phyloP scores from a whole-genome alignment of 2,329 filamentous ascomycete genomes.

The Grosmannia serpens region DNA sequence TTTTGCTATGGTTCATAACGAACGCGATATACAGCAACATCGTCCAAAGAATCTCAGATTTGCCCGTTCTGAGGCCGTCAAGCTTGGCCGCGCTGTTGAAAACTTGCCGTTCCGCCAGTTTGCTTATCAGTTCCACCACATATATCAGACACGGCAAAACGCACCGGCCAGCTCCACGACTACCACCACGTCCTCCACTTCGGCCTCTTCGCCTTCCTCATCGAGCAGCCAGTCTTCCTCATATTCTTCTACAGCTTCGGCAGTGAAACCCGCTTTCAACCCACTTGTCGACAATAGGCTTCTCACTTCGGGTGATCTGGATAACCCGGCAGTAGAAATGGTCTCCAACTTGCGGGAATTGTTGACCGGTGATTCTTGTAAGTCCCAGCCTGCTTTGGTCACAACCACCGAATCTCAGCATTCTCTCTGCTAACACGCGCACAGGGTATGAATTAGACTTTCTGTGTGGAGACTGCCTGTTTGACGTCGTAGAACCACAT shows the following conservation, averaged over 20 bases:
- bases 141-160: conserved; percentile 44
- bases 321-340: conserved; percentile 33
- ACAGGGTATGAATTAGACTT: conserved; percentile 24
- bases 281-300: conserved; percentile 36
- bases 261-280: conserved; percentile 34
- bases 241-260: conserved; percentile 30
- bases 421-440: not conserved
- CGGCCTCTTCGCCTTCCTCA: conserved; percentile 1
- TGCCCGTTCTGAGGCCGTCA: conserved; percentile 29
- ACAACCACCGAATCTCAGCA: not conserved
- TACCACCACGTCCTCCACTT: not conserved
- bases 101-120: conserved; percentile 50
- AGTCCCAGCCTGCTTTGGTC: conserved; percentile 16
- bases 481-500: conserved; percentile 32
- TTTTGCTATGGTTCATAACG: conserved; percentile 39
- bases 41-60: conserved; percentile 18
- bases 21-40: conserved; percentile 30
- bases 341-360: conserved; percentile 32
- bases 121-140: conserved; percentile 47
- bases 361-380: conserved; percentile 29
- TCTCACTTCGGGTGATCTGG: conserved; percentile 32
- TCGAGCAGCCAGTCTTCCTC: not conserved
- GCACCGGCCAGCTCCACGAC: conserved; percentile 23
- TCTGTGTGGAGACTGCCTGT: conserved; percentile 33
- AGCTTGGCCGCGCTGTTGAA: conserved; percentile 38